Evolutionary conservation across 352 stramenopile species (phyloP), one percentile per base, ranked within the genome.

Genomic region (Globisporangium acanthophoron): DNA sequence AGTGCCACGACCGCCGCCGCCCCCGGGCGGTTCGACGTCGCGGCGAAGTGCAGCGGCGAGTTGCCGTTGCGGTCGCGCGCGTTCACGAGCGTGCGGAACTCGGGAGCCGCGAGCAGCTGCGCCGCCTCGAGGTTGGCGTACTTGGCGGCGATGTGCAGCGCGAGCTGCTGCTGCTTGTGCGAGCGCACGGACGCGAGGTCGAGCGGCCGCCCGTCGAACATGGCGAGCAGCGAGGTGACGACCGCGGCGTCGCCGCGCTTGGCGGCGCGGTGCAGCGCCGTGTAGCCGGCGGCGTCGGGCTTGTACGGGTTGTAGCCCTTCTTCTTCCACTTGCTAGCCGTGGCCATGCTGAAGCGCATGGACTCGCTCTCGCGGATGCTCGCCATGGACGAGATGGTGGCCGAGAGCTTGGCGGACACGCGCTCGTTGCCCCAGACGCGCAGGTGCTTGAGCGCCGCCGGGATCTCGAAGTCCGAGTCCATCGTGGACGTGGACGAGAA

Each of bases 401-500:
- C 66, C 52, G 78, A 88, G 46, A 92, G 66, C 52, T 79, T 78
- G 51, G 60, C 69, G 12, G 82, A 92, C 60, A 90, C 74, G 58
- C 77, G 78, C 54, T 89, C 74, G 60, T 77, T 92, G 41, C 48
- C 71, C 78, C 78, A 88, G 3, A 74, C 59, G 68, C 85, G 71
- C 53, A 89, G 70, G 29, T 69, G 68, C 61, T 87, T 78, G 31
- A 91, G 69, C 54, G 75, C 75, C 62, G 80, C 77, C 21, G 82
- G 82, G 60, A 89, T 87, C 67, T 92, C 82, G 60, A 87, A 90
- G 67, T 92, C 82, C 60, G 79, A 92, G 76, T 90, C 82, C 80
- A 92, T 90, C 20, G 79, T 90, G 16, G 82, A 92, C 50, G 79
- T 90, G 15, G 79, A 92, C 40, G 82, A 82, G 70, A 90, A 87